phyloP scores from a whole-genome alignment of 345 rosid genomes.

The Salix koriyanagi region DNA sequence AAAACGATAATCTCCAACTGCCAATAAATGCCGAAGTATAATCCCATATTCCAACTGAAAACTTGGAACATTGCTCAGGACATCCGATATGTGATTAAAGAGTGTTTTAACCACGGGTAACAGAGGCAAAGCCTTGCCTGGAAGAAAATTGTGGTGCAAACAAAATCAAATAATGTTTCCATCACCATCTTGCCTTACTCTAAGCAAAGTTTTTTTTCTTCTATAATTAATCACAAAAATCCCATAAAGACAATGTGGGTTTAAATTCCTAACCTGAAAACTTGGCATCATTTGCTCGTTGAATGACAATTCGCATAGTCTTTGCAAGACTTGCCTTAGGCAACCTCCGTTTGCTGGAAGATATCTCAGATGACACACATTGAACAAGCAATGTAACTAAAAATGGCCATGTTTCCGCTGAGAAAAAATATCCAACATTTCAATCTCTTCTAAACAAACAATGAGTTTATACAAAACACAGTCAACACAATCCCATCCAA shows the following conservation, averaged over 20 bases:
- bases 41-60: slow-evolving; percentile 82
- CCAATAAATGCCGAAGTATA: slow-evolving; percentile 71
- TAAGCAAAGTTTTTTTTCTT: too few relatives aligned
- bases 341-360: slow-evolving; percentile 60
- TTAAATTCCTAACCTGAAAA: slow-evolving; percentile 51
- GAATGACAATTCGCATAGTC: slow-evolving; percentile 62
- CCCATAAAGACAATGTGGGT: neutral
- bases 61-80: slow-evolving; percentile 65
- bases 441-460: neutral
- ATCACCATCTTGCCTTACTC: neutral
- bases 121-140: slow-evolving; percentile 62
- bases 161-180: slow-evolving; percentile 2
- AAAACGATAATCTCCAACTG: slow-evolving; percentile 58
- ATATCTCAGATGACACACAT: slow-evolving; percentile 68
- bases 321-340: slow-evolving; percentile 66
- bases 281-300: slow-evolving; percentile 62
- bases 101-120: slow-evolving; percentile 59
- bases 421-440: slow-evolving; percentile 25
- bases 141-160: slow-evolving; percentile 10
- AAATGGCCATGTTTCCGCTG: slow-evolving; percentile 96
- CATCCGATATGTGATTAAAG: slow-evolving; percentile 66
- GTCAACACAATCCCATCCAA: neutral
- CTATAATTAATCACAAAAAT: too few relatives aligned
- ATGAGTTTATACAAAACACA: neutral
- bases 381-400: slow-evolving; percentile 55